Percentiles rank a stretch among this genome's conserved stretches.
phyloP scores from a whole-genome alignment of 305 asterid species.

The Solanum hybrid region DNA sequence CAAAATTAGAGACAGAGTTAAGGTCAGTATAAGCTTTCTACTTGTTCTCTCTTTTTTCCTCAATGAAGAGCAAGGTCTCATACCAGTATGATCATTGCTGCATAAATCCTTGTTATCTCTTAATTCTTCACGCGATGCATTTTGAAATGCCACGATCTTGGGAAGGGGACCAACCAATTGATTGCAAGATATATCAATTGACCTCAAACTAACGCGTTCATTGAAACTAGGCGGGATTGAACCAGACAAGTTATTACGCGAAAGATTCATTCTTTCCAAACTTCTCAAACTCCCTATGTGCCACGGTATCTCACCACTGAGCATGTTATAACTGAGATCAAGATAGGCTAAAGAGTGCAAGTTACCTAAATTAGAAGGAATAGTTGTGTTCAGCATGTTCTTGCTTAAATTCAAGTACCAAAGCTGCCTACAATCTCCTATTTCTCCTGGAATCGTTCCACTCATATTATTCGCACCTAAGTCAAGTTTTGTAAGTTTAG shows the following conservation, averaged over 20 bases:
- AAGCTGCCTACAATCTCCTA: constrained; percentile 6
- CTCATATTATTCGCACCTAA: background rate
- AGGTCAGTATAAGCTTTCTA: background rate
- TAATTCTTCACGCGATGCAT: constrained; percentile 14
- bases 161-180: constrained; percentile 32
- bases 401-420: background rate
- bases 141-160: constrained; percentile 13
- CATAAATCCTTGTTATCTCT: constrained; percentile 24
- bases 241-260: constrained; percentile 29
- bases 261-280: constrained; percentile 17
- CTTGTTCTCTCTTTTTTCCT: background rate
- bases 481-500: background rate
- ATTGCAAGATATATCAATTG: constrained; percentile 26
- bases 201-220: constrained; percentile 11
- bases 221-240: constrained; percentile 19
- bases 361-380: constrained; percentile 20
- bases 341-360: constrained; percentile 6
- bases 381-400: constrained; percentile 12
- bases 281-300: constrained; percentile 9
- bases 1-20: background rate
- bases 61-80: constrained; percentile 15
- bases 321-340: constrained; percentile 27
- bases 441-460: constrained; percentile 8
- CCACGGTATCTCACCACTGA: constrained; percentile 16
- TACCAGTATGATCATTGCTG: constrained; percentile 19